These are phyloP conservation scores for Penicillium canariense DNA, from an alignment of 495 filamentous ascomycete genomes.

Conservation along the genomic window DNA sequence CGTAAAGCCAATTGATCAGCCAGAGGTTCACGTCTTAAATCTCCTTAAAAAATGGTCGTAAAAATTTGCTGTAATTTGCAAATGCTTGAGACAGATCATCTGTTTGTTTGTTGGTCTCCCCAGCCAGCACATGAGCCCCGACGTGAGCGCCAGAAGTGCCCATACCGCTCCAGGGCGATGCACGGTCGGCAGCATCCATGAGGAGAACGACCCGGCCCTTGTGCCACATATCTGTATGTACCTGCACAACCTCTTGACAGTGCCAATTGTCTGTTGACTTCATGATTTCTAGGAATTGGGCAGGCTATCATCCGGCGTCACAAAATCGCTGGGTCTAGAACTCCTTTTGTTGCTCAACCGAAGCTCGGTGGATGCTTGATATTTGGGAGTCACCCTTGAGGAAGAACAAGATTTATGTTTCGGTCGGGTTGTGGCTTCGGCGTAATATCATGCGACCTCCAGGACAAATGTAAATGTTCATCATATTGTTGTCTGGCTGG, in stretches of 20 bases:
- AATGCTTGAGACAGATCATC: conserved; percentile 27
- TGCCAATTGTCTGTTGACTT: conserved; percentile 49
- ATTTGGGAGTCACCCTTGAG: conserved; percentile 20
- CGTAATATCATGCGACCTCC: conserved; percentile 27
- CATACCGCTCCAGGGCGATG: conserved; percentile 48
- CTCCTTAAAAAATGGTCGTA: conserved; percentile 31
- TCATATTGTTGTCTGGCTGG: conserved; percentile 30
- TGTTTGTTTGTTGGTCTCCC: conserved; percentile 39
- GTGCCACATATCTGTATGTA: conserved; percentile 44
- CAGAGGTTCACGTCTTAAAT: conserved; percentile 25
- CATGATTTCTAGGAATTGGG: conserved; percentile 43
- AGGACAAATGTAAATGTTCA: conserved; percentile 15
- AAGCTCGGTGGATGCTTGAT: conserved; percentile 10
- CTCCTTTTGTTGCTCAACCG: conserved; percentile 26
- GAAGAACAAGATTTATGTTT: conserved; percentile 26
- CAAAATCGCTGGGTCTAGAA: conserved; percentile 32
- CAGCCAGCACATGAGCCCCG: conserved; percentile 54
- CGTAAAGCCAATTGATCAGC: conserved; percentile 18
- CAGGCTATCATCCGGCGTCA: conserved; percentile 44
- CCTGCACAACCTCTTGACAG: conserved; percentile 37
- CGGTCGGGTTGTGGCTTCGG: conserved; percentile 19
- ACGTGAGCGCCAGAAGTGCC: conserved; percentile 46
- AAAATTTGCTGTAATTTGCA: conserved; percentile 21
- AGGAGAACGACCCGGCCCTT: conserved; percentile 50
- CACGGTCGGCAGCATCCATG: conserved; percentile 56